Evolutionary conservation across 495 filamentous ascomycete species (phyloP).

Genomic region (Penicillium turbatum): DNA sequence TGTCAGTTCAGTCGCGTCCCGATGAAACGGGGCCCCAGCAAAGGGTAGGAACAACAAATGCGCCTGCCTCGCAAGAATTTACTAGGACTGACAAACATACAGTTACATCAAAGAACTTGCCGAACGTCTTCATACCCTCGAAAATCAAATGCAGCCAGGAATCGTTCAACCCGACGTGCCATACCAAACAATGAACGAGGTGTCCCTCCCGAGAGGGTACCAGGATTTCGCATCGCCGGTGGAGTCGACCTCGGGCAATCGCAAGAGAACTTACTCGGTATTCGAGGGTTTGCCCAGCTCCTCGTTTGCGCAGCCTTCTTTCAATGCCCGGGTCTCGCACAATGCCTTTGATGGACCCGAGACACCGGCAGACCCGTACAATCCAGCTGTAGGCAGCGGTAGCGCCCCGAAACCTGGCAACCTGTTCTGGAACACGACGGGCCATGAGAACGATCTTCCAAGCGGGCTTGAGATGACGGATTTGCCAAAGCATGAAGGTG

Average conservation of each 20-base stretch:
- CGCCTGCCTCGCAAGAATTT: background rate
- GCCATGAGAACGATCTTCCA: slow-evolving; percentile 36
- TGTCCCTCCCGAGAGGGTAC: slow-evolving; percentile 40
- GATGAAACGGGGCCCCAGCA: slow-evolving; percentile 92
- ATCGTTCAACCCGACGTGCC: slow-evolving; percentile 46
- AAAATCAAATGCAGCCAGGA: slow-evolving; percentile 56
- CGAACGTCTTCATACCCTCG: slow-evolving; percentile 78
- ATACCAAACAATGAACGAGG: slow-evolving; percentile 47
- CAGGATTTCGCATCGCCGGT: slow-evolving; percentile 49
- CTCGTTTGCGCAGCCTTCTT: slow-evolving; percentile 42
- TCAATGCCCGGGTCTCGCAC: slow-evolving; percentile 40
- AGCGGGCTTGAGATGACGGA: slow-evolving; percentile 37
- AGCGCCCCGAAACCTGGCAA: slow-evolving; percentile 36
- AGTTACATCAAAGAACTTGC: slow-evolving; percentile 97
- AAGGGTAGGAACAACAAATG: slow-evolving; percentile 59
- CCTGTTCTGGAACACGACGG: slow-evolving; percentile 35
- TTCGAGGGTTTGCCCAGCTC: slow-evolving; percentile 49
- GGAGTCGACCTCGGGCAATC: slow-evolving; percentile 34
- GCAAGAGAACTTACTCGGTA: slow-evolving; percentile 56
- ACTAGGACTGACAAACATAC: slow-evolving; percentile 20
- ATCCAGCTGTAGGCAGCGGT: slow-evolving; percentile 26
- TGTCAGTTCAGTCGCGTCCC: slow-evolving; percentile 92
- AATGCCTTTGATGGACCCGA: slow-evolving; percentile 36
- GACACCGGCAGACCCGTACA: slow-evolving; percentile 45
- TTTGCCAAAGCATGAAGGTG: slow-evolving; percentile 33